Evolutionary conservation across 106 monocot species (phyloP), one percentile per base, ranked within the genome.

Genomic region (Apostasia ramifera): DNA sequence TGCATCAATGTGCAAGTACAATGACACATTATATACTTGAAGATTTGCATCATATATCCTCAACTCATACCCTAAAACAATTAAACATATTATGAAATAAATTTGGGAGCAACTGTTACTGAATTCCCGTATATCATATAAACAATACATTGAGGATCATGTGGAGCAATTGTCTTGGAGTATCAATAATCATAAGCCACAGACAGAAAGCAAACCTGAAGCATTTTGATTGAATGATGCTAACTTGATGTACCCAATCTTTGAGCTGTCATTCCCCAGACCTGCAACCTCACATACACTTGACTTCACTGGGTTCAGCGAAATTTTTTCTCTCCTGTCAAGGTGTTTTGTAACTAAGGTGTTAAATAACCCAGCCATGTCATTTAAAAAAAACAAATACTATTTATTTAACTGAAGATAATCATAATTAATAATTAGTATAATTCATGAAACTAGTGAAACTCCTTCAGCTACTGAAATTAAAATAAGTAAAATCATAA

Each of bases 181-280:
- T 26, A 26, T 26, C 26, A 26, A 26, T 26, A 26, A 26, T 26
- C 26, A 26, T 26, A 26, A 26, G 26, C 26, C 26, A 50, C 6
- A 8, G 8, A 50, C 0, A 50, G 61, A 69, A 46, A 40, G 74
- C 74, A 62, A 69, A 98, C 97, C 97, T 74, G 97, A 89, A 63
- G 97, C 80, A 87, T 98, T 98, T 73, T 92, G 86, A 75, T 92
- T 98, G 76, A 98, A 98, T 38, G 92, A 79, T 75, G 89, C 85
- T 60, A 98, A 70, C 73, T 87, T 98, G 55, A 92, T 98, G 69
- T 98, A 98, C 53, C 97, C 92, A 76, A 98, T 81, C 73, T 60
- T 89, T 48, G 82, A 76, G 53, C 64, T 72, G 44, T 87, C 81
- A 47, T 73, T 87, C 73, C 78, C 91, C 41, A 67, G 41, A 14